Conservation (phyloP, 495 filamentous ascomycete genomes). For the Tuber borchii region DNA sequence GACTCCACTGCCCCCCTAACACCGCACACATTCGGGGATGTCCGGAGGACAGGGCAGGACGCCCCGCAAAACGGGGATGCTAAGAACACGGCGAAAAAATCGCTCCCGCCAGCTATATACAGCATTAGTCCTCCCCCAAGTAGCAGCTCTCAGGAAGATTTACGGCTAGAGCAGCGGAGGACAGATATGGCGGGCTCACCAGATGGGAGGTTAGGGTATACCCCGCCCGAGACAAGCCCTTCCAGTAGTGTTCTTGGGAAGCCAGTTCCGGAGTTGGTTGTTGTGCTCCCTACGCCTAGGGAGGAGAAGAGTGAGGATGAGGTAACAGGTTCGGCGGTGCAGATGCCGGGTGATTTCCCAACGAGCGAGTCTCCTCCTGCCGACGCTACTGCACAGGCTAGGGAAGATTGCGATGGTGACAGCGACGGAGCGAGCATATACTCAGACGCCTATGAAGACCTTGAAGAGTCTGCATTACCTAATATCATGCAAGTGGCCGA, state of each 20-base stretch:
- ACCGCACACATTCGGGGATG: slow-evolving; percentile 19
- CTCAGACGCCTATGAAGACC: slow-evolving; percentile 27
- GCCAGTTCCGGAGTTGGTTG: slow-evolving; percentile 20
- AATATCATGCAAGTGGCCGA: neutral
- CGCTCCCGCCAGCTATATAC: neutral
- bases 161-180: neutral
- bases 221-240: neutral
- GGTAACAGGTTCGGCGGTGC: neutral
- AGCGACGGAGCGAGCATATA: slow-evolving; percentile 29
- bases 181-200: neutral
- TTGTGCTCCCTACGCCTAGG: slow-evolving; percentile 20
- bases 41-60: neutral
- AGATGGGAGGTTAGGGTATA: neutral
- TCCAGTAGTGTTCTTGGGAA: neutral
- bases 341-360: neutral
- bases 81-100: neutral
- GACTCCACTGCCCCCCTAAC: neutral
- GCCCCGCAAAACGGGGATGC: neutral
- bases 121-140: slow-evolving; percentile 16
- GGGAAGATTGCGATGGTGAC: slow-evolving; percentile 7
- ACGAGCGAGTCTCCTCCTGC: neutral
- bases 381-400: neutral
- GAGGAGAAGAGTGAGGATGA: slow-evolving; percentile 14
- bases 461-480: slow-evolving; percentile 1
- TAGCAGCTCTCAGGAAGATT: slow-evolving; percentile 2